These are phyloP conservation scores for Parascedosporium putredinis DNA, from an alignment of 2,329 filamentous ascomycete species.

Conservation along the genomic window DNA sequence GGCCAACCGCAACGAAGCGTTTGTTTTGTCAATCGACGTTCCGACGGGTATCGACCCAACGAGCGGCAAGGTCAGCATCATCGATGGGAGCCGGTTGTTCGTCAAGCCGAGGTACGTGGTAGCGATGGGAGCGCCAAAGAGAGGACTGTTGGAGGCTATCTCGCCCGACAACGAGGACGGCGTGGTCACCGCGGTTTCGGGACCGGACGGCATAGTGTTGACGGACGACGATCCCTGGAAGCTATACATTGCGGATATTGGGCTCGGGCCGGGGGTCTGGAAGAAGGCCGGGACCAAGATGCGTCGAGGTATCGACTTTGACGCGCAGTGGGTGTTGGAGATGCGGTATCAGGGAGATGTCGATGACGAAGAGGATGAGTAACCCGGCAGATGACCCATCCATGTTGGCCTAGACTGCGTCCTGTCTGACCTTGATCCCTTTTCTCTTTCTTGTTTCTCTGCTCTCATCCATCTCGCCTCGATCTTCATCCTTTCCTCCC, in stretches of 20 bases:
- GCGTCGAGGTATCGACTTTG: constrained; percentile 80
- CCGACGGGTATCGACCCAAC: constrained; percentile 80
- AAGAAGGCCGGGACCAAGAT: constrained; percentile 73
- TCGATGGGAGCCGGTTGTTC: constrained; percentile 69
- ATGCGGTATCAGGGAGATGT: constrained; percentile 40
- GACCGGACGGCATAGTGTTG: constrained; percentile 17
- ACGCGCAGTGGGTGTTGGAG: constrained; percentile 72
- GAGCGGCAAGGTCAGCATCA: constrained; percentile 53
- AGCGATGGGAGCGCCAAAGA: constrained; percentile 77
- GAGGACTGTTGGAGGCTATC: constrained; percentile 70
- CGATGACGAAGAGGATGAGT: constrained; percentile 18
- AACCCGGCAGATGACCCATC: too few relatives aligned
- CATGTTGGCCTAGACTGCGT: too few relatives aligned
- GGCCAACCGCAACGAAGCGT: constrained; percentile 79
- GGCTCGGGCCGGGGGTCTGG: constrained; percentile 73
- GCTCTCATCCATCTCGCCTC: too few relatives aligned
- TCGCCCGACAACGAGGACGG: constrained; percentile 22
- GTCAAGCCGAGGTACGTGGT: constrained; percentile 76
- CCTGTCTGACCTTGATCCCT: too few relatives aligned
- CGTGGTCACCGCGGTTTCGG: constrained; percentile 10
- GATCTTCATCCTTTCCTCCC: too few relatives aligned
- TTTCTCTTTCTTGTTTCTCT: too few relatives aligned
- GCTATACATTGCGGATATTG: constrained; percentile 77
- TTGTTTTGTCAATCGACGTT: constrained; percentile 78
- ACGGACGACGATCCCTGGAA: constrained; percentile 56